phyloP scores from a whole-genome alignment of 441 rosid species.

The Populus tomentosa region DNA sequence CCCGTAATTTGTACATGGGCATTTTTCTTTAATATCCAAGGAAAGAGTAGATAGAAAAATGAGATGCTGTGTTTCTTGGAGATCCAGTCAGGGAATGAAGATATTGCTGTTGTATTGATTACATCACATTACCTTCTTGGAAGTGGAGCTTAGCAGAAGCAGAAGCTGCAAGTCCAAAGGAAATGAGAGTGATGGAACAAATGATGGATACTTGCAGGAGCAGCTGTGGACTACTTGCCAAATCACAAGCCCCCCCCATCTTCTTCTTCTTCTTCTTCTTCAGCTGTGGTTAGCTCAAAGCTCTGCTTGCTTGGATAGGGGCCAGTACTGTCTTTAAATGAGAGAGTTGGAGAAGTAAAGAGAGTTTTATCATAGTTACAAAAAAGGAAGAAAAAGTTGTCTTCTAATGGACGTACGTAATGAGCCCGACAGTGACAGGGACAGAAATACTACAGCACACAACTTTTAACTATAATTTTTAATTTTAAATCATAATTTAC shows the following conservation, averaged over 20 bases:
- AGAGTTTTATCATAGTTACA: too few relatives aligned
- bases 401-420: background rate
- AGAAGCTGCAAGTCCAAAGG: slow-evolving; percentile 26
- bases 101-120: background rate
- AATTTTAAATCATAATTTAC: too few relatives aligned
- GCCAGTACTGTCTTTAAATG: background rate
- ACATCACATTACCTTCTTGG: slow-evolving; percentile 43
- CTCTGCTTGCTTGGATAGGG: background rate
- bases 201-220: slow-evolving; percentile 9
- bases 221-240: slow-evolving; percentile 8
- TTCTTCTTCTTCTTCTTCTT: background rate
- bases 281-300: background rate
- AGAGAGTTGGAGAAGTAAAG: background rate
- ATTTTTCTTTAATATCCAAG: background rate
- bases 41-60: background rate
- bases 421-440: background rate
- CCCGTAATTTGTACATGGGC: background rate
- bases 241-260: slow-evolving; percentile 25
- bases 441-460: too few relatives aligned
- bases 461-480: too few relatives aligned
- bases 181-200: slow-evolving; percentile 20
- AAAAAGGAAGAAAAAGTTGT: background rate
- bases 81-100: background rate
- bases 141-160: slow-evolving; percentile 38
- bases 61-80: background rate